These are phyloP conservation scores for Macrocybe sp. DNA, from an alignment of 1,284 basidiomycete species.

Conservation along the genomic window DNA sequence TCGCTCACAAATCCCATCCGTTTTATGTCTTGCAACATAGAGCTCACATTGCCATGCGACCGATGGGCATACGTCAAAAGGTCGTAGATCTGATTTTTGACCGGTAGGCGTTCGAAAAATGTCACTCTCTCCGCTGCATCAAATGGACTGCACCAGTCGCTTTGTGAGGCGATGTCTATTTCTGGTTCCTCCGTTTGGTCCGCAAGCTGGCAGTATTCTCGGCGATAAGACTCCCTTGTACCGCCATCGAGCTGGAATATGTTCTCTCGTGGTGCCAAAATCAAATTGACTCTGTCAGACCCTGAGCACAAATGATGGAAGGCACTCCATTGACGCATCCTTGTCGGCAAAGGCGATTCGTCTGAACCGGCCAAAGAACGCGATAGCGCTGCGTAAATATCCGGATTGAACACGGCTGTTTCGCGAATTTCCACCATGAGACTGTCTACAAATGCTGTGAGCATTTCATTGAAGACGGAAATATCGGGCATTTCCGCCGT, in stretches of 20 bases:
- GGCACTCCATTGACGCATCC: conserved; percentile 48
- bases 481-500: conserved; percentile 57
- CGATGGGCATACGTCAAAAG: conserved; percentile 62
- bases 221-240: conserved; percentile 35
- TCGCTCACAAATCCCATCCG: conserved; percentile 56
- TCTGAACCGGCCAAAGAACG: conserved; percentile 41
- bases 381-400: conserved; percentile 48
- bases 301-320: conserved; percentile 59
- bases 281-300: conserved; percentile 50
- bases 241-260: conserved; percentile 44
- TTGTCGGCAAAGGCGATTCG: conserved; percentile 35
- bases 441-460: conserved; percentile 45
- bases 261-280: conserved; percentile 58
- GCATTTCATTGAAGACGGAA: conserved; percentile 43
- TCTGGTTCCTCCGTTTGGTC: conserved; percentile 1
- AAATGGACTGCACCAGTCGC: too few relatives aligned
- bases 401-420: conserved; percentile 50
- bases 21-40: conserved; percentile 52
- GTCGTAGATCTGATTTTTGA: conserved; percentile 63
- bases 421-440: conserved; percentile 54
- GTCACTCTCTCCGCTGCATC: too few relatives aligned
- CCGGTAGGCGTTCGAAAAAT: conserved; percentile 58
- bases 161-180: too few relatives aligned
- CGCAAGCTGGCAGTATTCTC: conserved; percentile 9
- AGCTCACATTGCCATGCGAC: conserved; percentile 44